These are phyloP conservation scores for Neocucurbitaria cava DNA, from an alignment of 2,329 filamentous ascomycete genomes.

Conservation along the genomic window DNA sequence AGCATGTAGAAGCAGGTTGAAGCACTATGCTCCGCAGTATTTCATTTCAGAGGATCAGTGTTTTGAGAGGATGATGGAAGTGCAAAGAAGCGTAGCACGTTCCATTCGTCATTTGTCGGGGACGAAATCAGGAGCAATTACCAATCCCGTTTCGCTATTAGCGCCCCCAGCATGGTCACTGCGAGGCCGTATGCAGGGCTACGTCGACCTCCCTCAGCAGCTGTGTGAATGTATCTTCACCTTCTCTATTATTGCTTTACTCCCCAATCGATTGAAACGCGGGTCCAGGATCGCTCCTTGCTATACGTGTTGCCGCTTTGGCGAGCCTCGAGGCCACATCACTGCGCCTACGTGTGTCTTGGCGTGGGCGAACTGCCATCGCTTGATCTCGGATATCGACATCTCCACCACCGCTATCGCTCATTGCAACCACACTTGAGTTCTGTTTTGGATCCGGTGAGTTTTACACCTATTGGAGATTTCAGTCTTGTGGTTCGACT, in stretches of 20 bases:
- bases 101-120: conserved; percentile 13
- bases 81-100: neutral
- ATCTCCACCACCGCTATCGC: conserved; percentile 24
- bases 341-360: conserved; percentile 45
- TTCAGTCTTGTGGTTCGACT: conserved; percentile 12
- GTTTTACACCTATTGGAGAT: conserved; percentile 17
- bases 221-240: conserved; percentile 12
- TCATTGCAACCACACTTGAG: conserved; percentile 13
- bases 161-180: conserved; percentile 42
- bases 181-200: conserved; percentile 36
- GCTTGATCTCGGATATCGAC: conserved; percentile 36
- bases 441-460: conserved; percentile 7
- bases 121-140: conserved; percentile 30
- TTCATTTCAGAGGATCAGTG: neutral
- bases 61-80: neutral
- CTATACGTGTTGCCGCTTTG: conserved; percentile 26
- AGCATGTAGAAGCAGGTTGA: neutral
- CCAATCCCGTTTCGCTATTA: conserved; percentile 43
- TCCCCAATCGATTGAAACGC: conserved; percentile 1
- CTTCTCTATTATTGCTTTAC: conserved; percentile 7
- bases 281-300: conserved; percentile 4
- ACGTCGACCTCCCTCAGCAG: conserved; percentile 35
- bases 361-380: conserved; percentile 44
- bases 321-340: conserved; percentile 42
- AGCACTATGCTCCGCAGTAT: neutral